Evolutionary conservation across 176 grass and related monocot genomes (phyloP), one percentile per base, ranked within the genome.

Genomic region (Triticum turgidum): DNA sequence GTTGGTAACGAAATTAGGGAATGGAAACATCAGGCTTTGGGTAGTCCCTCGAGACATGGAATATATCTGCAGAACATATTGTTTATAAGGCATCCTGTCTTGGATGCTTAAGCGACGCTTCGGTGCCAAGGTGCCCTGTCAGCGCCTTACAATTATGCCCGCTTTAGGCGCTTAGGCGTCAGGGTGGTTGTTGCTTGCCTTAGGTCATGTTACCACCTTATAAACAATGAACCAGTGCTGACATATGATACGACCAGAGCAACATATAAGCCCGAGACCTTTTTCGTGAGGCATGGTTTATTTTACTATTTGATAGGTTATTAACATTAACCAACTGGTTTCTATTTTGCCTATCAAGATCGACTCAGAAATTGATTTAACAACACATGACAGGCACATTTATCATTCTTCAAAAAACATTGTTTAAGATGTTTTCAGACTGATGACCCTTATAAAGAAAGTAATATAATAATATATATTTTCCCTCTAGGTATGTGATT

Each of bases 21-120:
- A 69, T 32, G 45, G 25, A 82, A 82, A 49, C 80, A 82, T 52
- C 64, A 22, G 80, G 80, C 25, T 69, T 81, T 69, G 15, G 42
- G 80, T 69, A 67, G 64, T 69, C 65, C 47, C 64, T 37, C 32
- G 1, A 8, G n/a, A 65, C 29, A 81, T 81, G 27, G 25, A 39
- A 82, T 71, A 25, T 58, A 82, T 45, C 80, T 37, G 34, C 27
- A 37, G 30, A 37, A 22, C 20, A 82, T 82, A 67, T 51, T 51
- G 13, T 15, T 51, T 51, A 15, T 51, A 51, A 51, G 13, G 47
- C 11, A 4, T 1, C 12, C 47, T 13, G 47, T 1, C 47, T 49
- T 14, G 45, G 0, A 42, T 42, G 41, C 2, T 42, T 42, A 42
- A 3, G 41, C 2, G 45, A 0, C 4, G 4, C 45, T 47, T 47